Evolutionary conservation across 768 basidiomycete species (phyloP).

Genomic region (Tubosaeta sp.): DNA sequence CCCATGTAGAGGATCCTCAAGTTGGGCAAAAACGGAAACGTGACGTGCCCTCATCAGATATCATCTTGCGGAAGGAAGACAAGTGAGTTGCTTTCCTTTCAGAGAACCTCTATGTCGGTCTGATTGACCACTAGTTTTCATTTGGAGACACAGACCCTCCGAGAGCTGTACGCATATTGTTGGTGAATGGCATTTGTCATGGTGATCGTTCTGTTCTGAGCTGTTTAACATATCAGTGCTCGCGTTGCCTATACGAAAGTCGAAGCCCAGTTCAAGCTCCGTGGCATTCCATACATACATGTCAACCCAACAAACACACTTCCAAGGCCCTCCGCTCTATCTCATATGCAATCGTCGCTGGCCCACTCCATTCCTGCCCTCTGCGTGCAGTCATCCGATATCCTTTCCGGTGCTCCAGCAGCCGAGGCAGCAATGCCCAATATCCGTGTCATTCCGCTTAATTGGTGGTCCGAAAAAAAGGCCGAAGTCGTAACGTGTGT

Average conservation of each 20-base stretch:
- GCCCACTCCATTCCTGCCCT: constrained; percentile 78
- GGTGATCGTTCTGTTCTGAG: not conserved
- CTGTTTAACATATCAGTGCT: constrained; percentile 46
- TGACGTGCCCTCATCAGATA: constrained; percentile 5
- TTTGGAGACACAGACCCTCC: constrained; percentile 66
- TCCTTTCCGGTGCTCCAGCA: constrained; percentile 78
- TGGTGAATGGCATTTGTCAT: constrained; percentile 48
- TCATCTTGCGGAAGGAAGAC: constrained; percentile 22
- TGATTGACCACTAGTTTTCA: constrained; percentile 41
- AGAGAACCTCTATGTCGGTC: not conserved
- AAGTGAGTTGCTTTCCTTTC: constrained; percentile 21
- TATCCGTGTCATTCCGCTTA: constrained; percentile 81
- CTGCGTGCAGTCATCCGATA: constrained; percentile 76
- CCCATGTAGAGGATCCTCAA: constrained; percentile 15
- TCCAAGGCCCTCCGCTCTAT: constrained; percentile 42
- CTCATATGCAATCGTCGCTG: constrained; percentile 65
- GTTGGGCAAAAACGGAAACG: constrained; percentile 32
- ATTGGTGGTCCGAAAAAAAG: constrained; percentile 87
- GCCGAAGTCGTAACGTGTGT: constrained; percentile 86
- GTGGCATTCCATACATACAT: constrained; percentile 71
- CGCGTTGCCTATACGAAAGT: constrained; percentile 88
- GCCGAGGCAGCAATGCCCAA: constrained; percentile 92
- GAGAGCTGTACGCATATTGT: constrained; percentile 83
- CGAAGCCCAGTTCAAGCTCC: constrained; percentile 81
- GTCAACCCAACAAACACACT: constrained; percentile 55